Evolutionary conservation across 2,329 filamentous ascomycete genomes (phyloP).

Genomic region (Ophiostoma sp.): DNA sequence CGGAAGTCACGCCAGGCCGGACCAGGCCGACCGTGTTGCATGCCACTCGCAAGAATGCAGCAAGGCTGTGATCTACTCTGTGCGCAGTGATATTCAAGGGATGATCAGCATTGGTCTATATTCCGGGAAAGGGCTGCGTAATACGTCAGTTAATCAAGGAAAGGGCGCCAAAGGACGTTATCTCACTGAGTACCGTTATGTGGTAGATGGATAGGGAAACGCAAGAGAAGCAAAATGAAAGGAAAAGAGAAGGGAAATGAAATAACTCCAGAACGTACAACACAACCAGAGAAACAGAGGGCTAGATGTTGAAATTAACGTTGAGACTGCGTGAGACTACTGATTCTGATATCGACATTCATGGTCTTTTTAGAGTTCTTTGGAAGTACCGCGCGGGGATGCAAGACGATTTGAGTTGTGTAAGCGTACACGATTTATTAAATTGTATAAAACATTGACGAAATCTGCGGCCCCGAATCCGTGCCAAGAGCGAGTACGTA

Average conservation of each 20-base stretch:
- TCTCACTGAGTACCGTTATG: background rate
- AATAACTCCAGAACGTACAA: too few species aligned
- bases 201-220: background rate
- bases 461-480: background rate
- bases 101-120: background rate
- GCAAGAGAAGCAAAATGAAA: too few species aligned
- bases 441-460: background rate
- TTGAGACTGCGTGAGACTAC: background rate
- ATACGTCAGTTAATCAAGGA: background rate
- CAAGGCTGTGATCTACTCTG: background rate
- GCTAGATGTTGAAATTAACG: background rate
- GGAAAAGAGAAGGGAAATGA: background rate
- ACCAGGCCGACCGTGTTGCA: background rate
- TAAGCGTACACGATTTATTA: too few species aligned
- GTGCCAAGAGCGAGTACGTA: conserved; percentile 5
- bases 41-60: background rate
- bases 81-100: background rate
- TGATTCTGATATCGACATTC: background rate
- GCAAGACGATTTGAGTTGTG: background rate
- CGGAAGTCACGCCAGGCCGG: background rate
- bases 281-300: too few species aligned
- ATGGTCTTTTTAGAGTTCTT: background rate
- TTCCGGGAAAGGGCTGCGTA: background rate
- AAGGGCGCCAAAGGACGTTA: background rate
- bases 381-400: background rate